A percentile compares a stretch with the other conserved stretches of the same genome.
These are phyloP conservation scores for Podaxis sp. DNA, from an alignment of 768 basidiomycete species.

Conservation along the genomic window DNA sequence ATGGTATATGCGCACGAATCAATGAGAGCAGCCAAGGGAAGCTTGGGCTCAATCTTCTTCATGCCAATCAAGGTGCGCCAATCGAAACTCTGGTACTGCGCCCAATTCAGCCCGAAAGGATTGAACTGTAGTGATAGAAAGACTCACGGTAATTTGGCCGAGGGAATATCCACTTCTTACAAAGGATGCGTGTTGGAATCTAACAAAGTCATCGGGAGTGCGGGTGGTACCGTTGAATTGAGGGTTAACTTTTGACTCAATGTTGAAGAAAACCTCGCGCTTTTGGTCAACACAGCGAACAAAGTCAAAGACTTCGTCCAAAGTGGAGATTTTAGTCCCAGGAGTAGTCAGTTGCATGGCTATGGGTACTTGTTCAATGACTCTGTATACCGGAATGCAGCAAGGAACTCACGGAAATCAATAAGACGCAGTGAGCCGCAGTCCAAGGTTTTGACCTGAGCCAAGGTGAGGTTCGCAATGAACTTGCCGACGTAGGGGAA, in stretches of 20 bases:
- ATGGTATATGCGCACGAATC: constrained; percentile 46
- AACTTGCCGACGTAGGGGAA: constrained; percentile 80
- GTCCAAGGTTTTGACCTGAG: constrained; percentile 78
- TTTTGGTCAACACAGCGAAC: constrained; percentile 70
- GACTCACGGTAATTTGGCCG: constrained; percentile 59
- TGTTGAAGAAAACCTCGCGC: constrained; percentile 67
- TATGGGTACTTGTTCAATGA: constrained; percentile 22
- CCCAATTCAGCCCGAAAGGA: neutral
- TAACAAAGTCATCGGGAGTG: constrained; percentile 60
- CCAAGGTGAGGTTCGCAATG: constrained; percentile 74
- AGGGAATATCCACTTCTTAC: constrained; percentile 56
- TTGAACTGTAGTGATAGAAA: neutral
- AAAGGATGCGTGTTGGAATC: constrained; percentile 59
- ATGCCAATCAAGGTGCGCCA: constrained; percentile 76
- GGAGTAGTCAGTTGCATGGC: constrained; percentile 68
- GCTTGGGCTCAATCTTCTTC: constrained; percentile 64
- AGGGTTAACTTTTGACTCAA: constrained; percentile 76
- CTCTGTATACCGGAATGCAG: neutral
- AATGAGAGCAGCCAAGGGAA: constrained; percentile 65
- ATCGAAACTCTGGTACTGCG: constrained; percentile 78
- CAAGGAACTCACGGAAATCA: constrained; percentile 53
- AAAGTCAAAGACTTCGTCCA: constrained; percentile 75
- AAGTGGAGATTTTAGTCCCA: constrained; percentile 68
- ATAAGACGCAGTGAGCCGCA: constrained; percentile 69
- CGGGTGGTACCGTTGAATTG: constrained; percentile 50